Evolutionary conservation across 2,329 filamentous ascomycete species (phyloP).

Genomic region (Aspergillus udagawae): DNA sequence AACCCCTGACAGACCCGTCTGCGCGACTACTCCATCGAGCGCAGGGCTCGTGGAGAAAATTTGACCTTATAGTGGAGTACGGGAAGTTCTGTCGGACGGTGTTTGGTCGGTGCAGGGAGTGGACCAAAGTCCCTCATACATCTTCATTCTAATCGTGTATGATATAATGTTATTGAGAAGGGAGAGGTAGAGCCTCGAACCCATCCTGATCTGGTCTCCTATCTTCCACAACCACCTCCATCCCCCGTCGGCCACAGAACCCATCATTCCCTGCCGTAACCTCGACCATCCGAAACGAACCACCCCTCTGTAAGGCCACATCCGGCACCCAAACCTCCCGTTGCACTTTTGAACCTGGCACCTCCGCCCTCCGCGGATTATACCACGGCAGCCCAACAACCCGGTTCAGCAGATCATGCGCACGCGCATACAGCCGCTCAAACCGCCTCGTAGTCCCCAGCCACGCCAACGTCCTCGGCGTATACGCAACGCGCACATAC

Average conservation of each 20-base stretch:
- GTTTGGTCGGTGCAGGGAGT: constrained; percentile 28
- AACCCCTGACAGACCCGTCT: constrained; percentile 23
- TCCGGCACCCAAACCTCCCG: constrained; percentile 31
- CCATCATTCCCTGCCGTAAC: constrained; percentile 32
- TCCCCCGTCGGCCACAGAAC: constrained; percentile 32
- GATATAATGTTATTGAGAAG: neutral
- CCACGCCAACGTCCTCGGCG: constrained; percentile 53
- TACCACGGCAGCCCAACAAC: constrained; percentile 54
- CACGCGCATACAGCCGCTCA: constrained; percentile 59
- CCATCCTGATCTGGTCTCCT: constrained; percentile 31
- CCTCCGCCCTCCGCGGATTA: constrained; percentile 59
- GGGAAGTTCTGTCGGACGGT: constrained; percentile 31
- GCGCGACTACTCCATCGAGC: constrained; percentile 27
- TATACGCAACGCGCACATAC: constrained; percentile 68
- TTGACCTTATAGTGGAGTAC: constrained; percentile 23
- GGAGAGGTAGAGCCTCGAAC: constrained; percentile 9
- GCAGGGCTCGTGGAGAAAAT: constrained; percentile 29
- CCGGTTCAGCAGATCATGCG: constrained; percentile 57
- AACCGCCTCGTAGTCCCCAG: constrained; percentile 59
- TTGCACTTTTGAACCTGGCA: constrained; percentile 48
- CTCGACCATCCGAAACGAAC: constrained; percentile 27
- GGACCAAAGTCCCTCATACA: constrained; percentile 19
- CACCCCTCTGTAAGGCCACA: constrained; percentile 14
- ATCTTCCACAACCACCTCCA: constrained; percentile 34
- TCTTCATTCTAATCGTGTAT: neutral